These are phyloP conservation scores for Lactifluus volemus DNA, from an alignment of 768 basidiomycete species.

Conservation along the genomic window DNA sequence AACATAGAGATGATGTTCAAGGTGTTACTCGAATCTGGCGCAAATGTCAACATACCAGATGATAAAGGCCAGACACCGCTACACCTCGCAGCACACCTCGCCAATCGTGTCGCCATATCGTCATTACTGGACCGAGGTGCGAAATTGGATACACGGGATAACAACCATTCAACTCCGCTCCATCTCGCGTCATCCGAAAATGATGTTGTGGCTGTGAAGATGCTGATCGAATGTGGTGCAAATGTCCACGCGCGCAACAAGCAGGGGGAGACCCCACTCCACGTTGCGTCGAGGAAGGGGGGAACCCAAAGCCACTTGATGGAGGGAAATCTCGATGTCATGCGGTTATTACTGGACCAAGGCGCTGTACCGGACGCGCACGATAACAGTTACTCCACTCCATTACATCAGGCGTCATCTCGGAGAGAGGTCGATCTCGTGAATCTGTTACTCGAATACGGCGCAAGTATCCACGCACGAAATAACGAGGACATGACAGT, in stretches of 20 bases:
- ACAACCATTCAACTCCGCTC: too few species aligned
- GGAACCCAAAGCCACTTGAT: too few species aligned
- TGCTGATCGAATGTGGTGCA: neutral
- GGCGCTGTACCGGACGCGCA: neutral
- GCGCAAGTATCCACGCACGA: neutral
- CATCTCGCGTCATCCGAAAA: neutral
- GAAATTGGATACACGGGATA: neutral
- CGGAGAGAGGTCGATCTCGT: neutral
- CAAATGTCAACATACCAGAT: neutral
- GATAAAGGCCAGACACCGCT: neutral
- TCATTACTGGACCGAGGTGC: neutral
- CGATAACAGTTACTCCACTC: neutral
- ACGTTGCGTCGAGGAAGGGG: neutral
- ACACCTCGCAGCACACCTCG: neutral
- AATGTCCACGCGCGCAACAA: neutral
- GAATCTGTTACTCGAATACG: neutral
- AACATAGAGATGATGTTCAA: too few species aligned
- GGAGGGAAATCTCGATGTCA: too few species aligned
- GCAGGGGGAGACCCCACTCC: neutral
- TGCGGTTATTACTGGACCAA: neutral
- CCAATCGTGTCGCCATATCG: neutral
- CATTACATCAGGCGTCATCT: neutral
- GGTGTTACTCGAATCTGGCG: neutral
- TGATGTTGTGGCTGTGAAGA: neutral
- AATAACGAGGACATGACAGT: neutral